Conservation (phyloP, 768 basidiomycete genomes). For the Rhodosporidiobolus sp. region DNA sequence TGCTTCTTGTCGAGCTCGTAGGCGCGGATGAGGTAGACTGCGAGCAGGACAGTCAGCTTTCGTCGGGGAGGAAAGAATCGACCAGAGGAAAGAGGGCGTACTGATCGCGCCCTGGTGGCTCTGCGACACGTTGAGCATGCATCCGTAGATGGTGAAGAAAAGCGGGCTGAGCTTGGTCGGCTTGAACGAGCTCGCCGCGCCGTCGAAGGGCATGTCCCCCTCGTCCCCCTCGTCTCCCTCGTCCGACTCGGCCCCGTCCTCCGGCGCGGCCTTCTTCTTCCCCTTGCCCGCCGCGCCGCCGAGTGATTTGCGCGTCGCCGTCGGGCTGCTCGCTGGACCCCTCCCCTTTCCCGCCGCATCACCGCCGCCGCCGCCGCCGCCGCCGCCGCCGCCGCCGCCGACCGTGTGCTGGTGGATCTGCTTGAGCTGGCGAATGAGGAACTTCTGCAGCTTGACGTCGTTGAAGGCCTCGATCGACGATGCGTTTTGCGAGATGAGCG, state of each 20-base stretch:
- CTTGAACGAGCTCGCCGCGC: constrained; percentile 42
- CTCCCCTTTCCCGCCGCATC: constrained; percentile 12
- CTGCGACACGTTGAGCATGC: constrained; percentile 74
- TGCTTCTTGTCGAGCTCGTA: constrained; percentile 80
- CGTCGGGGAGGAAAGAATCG: neutral
- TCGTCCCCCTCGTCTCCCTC: constrained; percentile 19
- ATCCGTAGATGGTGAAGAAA: constrained; percentile 71
- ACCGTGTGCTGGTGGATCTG: neutral
- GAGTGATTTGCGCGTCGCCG: neutral
- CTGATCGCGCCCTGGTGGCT: constrained; percentile 89
- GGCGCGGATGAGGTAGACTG: constrained; percentile 85
- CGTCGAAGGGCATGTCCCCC: neutral
- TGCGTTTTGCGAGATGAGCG: constrained; percentile 68
- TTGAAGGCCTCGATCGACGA: constrained; percentile 72
- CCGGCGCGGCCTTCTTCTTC: constrained; percentile 14
- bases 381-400: neutral
- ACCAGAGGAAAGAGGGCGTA: constrained; percentile 51
- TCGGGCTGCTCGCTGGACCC: constrained; percentile 30
- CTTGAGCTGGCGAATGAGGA: constrained; percentile 65
- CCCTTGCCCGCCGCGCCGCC: constrained; percentile 9
- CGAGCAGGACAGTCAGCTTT: neutral
- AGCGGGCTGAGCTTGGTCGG: constrained; percentile 69
- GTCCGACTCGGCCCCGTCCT: constrained; percentile 51
- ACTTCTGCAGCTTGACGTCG: constrained; percentile 74
- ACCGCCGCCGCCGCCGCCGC: neutral